phyloP scores from a whole-genome alignment of 176 grass and related monocot species.

The Puya raimondii region DNA sequence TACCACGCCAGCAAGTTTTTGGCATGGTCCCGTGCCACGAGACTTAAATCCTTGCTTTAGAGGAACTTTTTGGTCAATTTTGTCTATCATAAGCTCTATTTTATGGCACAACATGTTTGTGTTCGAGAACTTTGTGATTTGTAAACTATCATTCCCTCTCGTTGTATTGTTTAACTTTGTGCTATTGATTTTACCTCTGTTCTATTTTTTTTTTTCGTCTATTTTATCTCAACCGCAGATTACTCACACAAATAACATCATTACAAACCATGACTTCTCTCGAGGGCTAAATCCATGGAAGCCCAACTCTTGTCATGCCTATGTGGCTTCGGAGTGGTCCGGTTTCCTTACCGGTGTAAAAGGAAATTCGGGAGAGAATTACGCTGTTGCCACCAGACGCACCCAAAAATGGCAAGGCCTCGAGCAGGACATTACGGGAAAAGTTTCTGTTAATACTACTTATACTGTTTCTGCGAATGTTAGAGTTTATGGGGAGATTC shows the following conservation, averaged over 20 bases:
- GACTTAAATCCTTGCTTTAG: background rate
- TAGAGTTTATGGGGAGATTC: slow-evolving; percentile 53
- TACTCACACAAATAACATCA: slow-evolving; percentile 35
- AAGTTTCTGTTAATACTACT: slow-evolving; percentile 33
- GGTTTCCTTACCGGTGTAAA: slow-evolving; percentile 67
- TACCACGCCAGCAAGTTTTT: too few species aligned
- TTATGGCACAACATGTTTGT: slow-evolving; percentile 10
- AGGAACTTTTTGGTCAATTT: background rate
- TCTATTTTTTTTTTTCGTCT: slow-evolving; percentile 18
- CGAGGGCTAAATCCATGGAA: slow-evolving; percentile 58
- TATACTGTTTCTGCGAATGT: slow-evolving; percentile 55
- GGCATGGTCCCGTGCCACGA: background rate
- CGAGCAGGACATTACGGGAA: slow-evolving; percentile 76
- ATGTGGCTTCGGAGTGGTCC: slow-evolving; percentile 83
- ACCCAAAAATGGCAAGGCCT: slow-evolving; percentile 81
- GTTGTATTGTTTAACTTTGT: too few species aligned
- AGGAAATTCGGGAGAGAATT: slow-evolving; percentile 70
- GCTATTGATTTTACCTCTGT: too few species aligned
- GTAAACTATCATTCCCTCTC: too few species aligned
- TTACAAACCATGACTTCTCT: slow-evolving; percentile 62
- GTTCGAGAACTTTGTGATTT: background rate
- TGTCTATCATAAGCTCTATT: slow-evolving; percentile 1
- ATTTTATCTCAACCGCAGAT: slow-evolving; percentile 14
- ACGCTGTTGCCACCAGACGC: slow-evolving; percentile 71
- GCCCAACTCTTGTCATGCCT: slow-evolving; percentile 57